phyloP scores from a whole-genome alignment of 2,329 filamentous ascomycete genomes.

The Fusarium sp. region DNA sequence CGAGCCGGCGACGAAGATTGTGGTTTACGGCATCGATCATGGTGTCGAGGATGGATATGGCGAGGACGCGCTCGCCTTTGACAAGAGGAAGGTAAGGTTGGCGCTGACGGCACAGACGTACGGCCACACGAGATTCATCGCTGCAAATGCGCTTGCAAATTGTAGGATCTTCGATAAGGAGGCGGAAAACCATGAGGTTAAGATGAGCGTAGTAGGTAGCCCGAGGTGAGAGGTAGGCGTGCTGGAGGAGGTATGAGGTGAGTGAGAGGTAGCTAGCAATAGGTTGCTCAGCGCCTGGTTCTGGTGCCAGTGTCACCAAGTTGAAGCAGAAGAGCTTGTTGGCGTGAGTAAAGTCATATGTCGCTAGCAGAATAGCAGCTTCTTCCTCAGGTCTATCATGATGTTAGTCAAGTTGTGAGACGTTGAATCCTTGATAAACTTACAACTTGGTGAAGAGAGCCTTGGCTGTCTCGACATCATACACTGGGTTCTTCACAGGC shows the following conservation, averaged over 20 bases:
- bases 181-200: conserved; percentile 84
- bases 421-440: conserved; percentile 50
- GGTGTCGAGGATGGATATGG: conserved; percentile 83
- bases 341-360: conserved; percentile 92
- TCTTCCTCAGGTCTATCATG: conserved; percentile 76
- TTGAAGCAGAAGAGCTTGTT: conserved; percentile 96
- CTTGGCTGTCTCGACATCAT: conserved; percentile 84
- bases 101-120: conserved; percentile 89
- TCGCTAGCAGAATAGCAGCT: conserved; percentile 82
- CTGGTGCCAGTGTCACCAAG: conserved; percentile 72
- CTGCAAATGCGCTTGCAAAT: conserved; percentile 87
- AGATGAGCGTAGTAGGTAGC: conserved; percentile 86
- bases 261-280: conserved; percentile 87
- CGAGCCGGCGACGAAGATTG: conserved; percentile 86
- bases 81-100: conserved; percentile 85
- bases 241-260: conserved; percentile 92
- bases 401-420: conserved; percentile 1
- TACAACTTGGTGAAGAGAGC: conserved; percentile 83
- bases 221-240: conserved; percentile 85
- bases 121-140: conserved; percentile 77
- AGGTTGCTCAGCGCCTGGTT: conserved; percentile 76
- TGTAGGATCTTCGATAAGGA: conserved; percentile 86
- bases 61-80: conserved; percentile 77
- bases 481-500: conserved; percentile 65
- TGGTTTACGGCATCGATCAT: conserved; percentile 94